Conservation (phyloP, 2,329 filamentous ascomycete genomes). For the Ophiobolus disseminans region DNA sequence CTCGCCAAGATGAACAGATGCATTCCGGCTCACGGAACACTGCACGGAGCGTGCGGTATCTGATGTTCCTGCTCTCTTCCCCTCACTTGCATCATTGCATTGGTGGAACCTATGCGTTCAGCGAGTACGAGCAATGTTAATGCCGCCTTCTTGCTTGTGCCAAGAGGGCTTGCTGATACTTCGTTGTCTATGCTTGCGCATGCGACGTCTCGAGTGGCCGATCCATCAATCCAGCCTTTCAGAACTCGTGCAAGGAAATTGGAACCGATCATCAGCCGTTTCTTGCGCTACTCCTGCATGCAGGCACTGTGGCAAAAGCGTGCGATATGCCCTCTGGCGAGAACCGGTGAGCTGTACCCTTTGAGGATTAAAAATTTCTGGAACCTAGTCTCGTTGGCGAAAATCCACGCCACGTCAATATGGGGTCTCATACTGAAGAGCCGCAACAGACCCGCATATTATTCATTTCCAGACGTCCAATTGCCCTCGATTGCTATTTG, state of each 20-base stretch:
- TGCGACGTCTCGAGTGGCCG: slow-evolving; percentile 41
- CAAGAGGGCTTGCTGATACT: slow-evolving; percentile 30
- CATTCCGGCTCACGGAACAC: slow-evolving; percentile 31
- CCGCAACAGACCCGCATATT: slow-evolving; percentile 52
- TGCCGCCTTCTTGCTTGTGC: slow-evolving; percentile 12
- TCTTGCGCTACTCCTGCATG: slow-evolving; percentile 47
- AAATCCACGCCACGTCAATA: slow-evolving; percentile 85
- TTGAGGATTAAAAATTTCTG: slow-evolving; percentile 48
- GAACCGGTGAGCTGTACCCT: slow-evolving; percentile 49
- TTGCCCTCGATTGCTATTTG: slow-evolving; percentile 61
- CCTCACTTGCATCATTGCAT: slow-evolving; percentile 42
- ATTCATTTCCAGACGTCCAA: slow-evolving; percentile 48
- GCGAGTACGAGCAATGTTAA: slow-evolving; percentile 30
- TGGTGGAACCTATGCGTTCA: slow-evolving; percentile 37
- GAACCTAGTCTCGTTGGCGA: slow-evolving; percentile 70
- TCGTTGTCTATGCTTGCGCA: slow-evolving; percentile 43
- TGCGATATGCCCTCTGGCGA: slow-evolving; percentile 40
- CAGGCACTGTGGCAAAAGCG: slow-evolving; percentile 43
- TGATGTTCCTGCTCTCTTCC: slow-evolving; percentile 36
- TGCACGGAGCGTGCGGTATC: slow-evolving; percentile 39
- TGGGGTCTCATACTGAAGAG: slow-evolving; percentile 55
- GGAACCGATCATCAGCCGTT: slow-evolving; percentile 42
- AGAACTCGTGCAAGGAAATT: slow-evolving; percentile 39
- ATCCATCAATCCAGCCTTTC: slow-evolving; percentile 47
- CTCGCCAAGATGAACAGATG: slow-evolving; percentile 36